Evolutionary conservation across 2,329 filamentous ascomycete species (phyloP).

Genomic region (Beauveria bassiana): DNA sequence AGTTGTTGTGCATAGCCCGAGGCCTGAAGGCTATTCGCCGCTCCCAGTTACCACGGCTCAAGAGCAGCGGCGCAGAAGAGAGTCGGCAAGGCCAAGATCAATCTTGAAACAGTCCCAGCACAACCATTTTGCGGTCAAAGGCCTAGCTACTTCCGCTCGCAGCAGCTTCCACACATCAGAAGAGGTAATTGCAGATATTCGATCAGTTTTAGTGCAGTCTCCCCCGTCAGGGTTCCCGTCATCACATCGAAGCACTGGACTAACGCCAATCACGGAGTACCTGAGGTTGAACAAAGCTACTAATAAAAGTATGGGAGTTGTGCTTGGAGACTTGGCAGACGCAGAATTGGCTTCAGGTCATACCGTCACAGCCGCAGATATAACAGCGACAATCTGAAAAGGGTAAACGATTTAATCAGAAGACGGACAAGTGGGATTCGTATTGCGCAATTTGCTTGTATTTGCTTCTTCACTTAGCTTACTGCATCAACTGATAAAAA

Average conservation of each 20-base stretch:
- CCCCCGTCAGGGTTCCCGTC: not conserved
- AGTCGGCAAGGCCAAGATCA: conserved; percentile 22
- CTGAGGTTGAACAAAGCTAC: not conserved
- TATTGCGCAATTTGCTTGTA: not conserved
- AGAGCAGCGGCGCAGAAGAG: conserved; percentile 28
- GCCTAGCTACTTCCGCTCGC: not conserved
- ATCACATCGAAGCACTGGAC: not conserved
- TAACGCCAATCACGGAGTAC: conserved; percentile 6
- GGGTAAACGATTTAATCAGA: not conserved
- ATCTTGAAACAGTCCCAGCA: conserved; percentile 25
- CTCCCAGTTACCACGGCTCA: conserved; percentile 26
- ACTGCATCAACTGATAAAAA: not conserved
- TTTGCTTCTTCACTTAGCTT: conserved; percentile 3
- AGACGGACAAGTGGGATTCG: not conserved
- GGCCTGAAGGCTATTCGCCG: conserved; percentile 15
- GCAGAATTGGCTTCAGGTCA: not conserved
- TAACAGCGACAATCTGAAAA: not conserved
- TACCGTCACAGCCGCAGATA: not conserved
- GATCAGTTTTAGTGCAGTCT: not conserved
- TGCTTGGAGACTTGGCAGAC: conserved; percentile 3
- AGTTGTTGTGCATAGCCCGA: conserved; percentile 27
- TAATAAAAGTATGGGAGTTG: not conserved
- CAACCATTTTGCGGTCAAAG: not conserved
- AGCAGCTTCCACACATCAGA: not conserved
- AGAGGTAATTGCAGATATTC: conserved; percentile 2